These are phyloP conservation scores for Globisporangium abappressorium DNA, from an alignment of 352 stramenopile species.

Conservation along the genomic window DNA sequence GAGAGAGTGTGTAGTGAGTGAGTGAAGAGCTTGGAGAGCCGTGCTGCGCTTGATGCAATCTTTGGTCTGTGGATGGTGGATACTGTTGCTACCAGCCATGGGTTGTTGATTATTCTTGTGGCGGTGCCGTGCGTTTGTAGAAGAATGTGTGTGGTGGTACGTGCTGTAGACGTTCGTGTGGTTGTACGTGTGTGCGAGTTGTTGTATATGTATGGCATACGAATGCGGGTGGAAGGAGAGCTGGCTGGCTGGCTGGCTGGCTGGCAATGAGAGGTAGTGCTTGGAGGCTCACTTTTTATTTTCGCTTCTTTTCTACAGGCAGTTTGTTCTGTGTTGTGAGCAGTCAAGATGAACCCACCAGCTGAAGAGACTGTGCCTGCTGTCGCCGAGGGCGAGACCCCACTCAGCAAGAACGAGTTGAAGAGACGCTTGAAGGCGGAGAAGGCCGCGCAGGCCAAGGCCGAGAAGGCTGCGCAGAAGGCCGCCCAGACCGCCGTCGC, in stretches of 20 bases:
- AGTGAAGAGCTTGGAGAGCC: not conserved
- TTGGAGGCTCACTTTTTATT: conserved; percentile 2
- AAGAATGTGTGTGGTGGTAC: not conserved
- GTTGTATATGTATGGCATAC: not conserved
- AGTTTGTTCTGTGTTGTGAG: conserved; percentile 1
- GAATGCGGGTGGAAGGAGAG: not conserved
- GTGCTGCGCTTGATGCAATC: not conserved
- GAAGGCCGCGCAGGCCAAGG: conserved; percentile 92
- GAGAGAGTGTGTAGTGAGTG: not conserved
- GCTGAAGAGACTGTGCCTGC: conserved; percentile 15
- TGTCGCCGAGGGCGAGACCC: conserved; percentile 19
- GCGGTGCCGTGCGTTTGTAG: not conserved
- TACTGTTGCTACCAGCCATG: not conserved
- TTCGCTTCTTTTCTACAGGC: not conserved
- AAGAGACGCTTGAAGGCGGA: conserved; percentile 98
- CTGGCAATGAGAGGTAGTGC: not conserved
- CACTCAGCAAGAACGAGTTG: conserved; percentile 97
- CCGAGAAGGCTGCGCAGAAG: conserved; percentile 89
- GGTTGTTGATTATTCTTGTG: not conserved
- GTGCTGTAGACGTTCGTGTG: not conserved
- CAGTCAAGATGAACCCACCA: conserved; percentile 20
- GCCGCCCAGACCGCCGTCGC: conserved; percentile 55
- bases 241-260: not conserved
- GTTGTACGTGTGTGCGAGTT: not conserved
- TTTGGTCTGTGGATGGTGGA: not conserved